Conservation (phyloP, 495 filamentous ascomycete genomes). For the Articulospora tetracladia region DNA sequence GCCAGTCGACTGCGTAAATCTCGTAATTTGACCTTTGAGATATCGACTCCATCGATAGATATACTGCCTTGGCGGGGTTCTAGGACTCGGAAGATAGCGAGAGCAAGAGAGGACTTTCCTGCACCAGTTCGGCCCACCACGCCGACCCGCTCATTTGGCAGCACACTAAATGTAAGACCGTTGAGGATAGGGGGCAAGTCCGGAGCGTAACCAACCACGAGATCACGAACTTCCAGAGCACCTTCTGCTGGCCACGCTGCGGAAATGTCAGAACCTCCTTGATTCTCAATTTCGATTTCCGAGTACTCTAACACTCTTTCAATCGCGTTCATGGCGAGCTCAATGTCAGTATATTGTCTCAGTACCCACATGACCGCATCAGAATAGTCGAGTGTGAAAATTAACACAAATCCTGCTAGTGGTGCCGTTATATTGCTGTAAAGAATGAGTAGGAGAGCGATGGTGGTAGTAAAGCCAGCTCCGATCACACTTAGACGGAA, state of each 20-base stretch:
- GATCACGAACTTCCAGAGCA: constrained; percentile 33
- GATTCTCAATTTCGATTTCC: constrained; percentile 28
- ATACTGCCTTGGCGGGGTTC: neutral
- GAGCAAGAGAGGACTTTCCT: constrained; percentile 27
- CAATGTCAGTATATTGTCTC: constrained; percentile 46
- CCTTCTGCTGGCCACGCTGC: constrained; percentile 40
- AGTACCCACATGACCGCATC: constrained; percentile 44
- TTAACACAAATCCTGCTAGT: constrained; percentile 60
- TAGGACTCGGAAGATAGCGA: neutral
- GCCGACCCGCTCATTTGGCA: constrained; percentile 35
- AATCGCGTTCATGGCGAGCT: constrained; percentile 34
- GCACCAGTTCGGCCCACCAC: constrained; percentile 48
- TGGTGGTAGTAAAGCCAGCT: constrained; percentile 50
- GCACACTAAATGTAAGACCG: constrained; percentile 35
- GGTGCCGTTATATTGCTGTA: constrained; percentile 52
- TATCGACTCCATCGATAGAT: neutral
- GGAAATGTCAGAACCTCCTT: constrained; percentile 29
- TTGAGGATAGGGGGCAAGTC: constrained; percentile 40
- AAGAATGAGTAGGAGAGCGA: constrained; percentile 46
- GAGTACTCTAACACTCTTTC: constrained; percentile 36
- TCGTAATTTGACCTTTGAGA: neutral
- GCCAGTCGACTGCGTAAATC: neutral
- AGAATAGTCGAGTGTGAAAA: constrained; percentile 42
- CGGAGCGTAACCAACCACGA: constrained; percentile 34
- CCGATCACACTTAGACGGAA: constrained; percentile 57